Evolutionary conservation across 1,284 basidiomycete genomes (phyloP), one percentile per base, ranked within the genome.

Genomic region (Ceratobasidium sp.): DNA sequence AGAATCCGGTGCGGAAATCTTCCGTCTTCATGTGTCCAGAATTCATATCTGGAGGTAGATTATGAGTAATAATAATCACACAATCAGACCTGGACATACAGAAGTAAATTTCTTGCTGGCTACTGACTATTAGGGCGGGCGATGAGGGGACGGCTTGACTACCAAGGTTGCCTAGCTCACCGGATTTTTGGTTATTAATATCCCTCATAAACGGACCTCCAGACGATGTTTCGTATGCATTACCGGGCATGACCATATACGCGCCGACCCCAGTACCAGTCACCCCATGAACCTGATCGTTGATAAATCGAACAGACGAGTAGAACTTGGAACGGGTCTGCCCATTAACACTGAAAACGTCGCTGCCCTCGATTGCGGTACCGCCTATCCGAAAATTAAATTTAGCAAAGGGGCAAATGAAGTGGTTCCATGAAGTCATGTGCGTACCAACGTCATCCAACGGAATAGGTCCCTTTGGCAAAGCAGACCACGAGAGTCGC

Each of bases 221-320:
- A 53, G 84, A 84, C 27, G 79, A 79, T 8, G 76, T 76, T 75
- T 86, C 84, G 75, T 83, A 86, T 0, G 84, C 83, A 2, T 79
- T 82, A 19, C 81, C 82, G 37, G 84, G 83, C 34, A 85, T 81
- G 54, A 85, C 68, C 68, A 59, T 71, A 19, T 34, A 71, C 0
- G 43, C 41, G 9, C 73, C 73, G 6, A 74, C 54, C 6, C 73
- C 73, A 19, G 27, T 64, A 13, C 63, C 72, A 39, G 46, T 59
- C 7, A 75, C 68, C 22, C 74, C 66, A 31, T 76, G 73, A 22
- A 68, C 73, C 27, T 68, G 51, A 39, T 76, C 75, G 11, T 74
- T 59, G 65, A 74, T 74, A 65, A 76, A 74, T 5, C 31, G 56
- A 34, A 74, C 75, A 22, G 56, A 53, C 6, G 63, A 76, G 46